Percentiles rank a stretch among this genome's conserved stretches.
These are phyloP conservation scores for Metarhizium album DNA, from an alignment of 2,329 filamentous ascomycete species.

Conservation along the genomic window DNA sequence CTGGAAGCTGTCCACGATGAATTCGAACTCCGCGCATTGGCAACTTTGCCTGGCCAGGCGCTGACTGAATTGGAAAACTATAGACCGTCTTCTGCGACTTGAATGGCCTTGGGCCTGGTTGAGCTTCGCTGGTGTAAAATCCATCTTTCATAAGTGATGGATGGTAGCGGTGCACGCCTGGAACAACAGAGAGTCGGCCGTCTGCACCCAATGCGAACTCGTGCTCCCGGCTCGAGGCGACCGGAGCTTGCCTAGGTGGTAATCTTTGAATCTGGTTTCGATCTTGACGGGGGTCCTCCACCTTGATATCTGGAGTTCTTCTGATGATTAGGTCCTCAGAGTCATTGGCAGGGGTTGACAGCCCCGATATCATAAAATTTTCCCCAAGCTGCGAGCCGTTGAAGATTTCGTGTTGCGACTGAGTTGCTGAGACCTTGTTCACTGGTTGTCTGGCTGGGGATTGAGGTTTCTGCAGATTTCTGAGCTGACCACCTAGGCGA, in stretches of 20 bases:
- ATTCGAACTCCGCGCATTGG: conserved; percentile 23
- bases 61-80: conserved; percentile 10
- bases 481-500: conserved; percentile 1
- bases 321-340: conserved; percentile 8
- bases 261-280: neutral
- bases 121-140: conserved; percentile 16
- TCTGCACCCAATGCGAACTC: conserved; percentile 4
- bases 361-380: conserved; percentile 27
- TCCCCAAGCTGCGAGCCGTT: conserved; percentile 28
- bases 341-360: conserved; percentile 26
- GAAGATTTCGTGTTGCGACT: conserved; percentile 18
- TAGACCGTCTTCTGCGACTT: conserved; percentile 11
- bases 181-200: conserved; percentile 21
- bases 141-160: conserved; percentile 22
- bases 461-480: conserved; percentile 13
- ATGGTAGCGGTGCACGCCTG: conserved; percentile 14
- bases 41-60: conserved; percentile 21
- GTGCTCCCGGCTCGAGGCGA: conserved; percentile 1
- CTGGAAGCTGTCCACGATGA: conserved; percentile 2
- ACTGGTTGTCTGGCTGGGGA: conserved; percentile 12
- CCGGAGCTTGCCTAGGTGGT: conserved; percentile 1
- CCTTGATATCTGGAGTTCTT: conserved; percentile 6
- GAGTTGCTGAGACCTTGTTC: neutral
- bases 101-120: conserved; percentile 10
- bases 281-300: neutral